phyloP scores from a whole-genome alignment of 164 flowering plant species.

The Stephania yunnanensis region DNA sequence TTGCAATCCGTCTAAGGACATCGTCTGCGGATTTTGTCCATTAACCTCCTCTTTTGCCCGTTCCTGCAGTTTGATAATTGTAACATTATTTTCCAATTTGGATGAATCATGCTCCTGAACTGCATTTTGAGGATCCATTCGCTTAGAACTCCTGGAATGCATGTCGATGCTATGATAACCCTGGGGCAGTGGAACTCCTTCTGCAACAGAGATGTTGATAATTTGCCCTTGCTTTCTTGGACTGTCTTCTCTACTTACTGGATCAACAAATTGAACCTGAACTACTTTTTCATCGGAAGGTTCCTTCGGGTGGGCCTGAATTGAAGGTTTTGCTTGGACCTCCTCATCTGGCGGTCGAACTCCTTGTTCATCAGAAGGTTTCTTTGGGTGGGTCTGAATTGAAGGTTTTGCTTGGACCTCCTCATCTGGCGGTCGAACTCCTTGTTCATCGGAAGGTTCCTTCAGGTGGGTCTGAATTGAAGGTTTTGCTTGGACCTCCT shows the following conservation, averaged over 20 bases:
- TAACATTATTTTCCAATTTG: conserved; percentile 1
- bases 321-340: neutral
- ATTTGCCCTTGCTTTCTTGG: conserved; percentile 3
- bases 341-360: neutral
- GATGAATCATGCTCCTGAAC: conserved; percentile 12
- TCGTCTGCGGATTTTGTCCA: conserved; percentile 50
- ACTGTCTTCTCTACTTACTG: neutral
- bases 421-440: neutral
- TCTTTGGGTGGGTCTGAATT: conserved; percentile 7
- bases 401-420: conserved; percentile 3
- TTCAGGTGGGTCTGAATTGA: conserved; percentile 9
- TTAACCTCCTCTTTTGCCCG: conserved; percentile 18
- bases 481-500: conserved; percentile 18
- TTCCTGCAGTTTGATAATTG: conserved; percentile 6
- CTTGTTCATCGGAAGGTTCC: conserved; percentile 8
- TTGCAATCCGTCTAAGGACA: conserved; percentile 41
- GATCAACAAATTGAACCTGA: conserved; percentile 4
- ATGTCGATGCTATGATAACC: neutral
- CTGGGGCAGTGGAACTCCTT: neutral
- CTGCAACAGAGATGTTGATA: neutral
- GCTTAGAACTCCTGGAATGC: neutral
- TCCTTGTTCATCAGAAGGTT: conserved; percentile 9
- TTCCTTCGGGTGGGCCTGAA: conserved; percentile 10
- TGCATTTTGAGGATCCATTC: conserved; percentile 1
- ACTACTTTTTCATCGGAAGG: conserved; percentile 9